phyloP scores from a whole-genome alignment of 169 alveolate genomes.

The Amoebophrya sp. region DNA sequence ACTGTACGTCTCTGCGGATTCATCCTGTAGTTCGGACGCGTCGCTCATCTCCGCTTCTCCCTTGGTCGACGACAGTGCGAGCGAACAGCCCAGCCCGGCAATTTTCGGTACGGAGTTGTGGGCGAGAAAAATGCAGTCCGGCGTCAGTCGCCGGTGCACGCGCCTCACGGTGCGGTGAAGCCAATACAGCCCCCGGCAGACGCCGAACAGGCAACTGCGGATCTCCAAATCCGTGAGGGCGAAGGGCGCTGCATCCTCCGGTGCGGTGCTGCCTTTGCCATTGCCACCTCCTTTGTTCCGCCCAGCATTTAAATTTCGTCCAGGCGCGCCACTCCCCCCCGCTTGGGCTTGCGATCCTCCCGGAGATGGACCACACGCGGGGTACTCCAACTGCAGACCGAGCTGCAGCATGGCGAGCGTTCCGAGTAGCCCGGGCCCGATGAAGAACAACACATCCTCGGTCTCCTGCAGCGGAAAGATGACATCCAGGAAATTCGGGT shows the following conservation, averaged over 20 bases:
- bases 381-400: neutral
- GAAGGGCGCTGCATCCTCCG: neutral
- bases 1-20: too few relatives aligned
- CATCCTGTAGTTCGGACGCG: too few relatives aligned
- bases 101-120: neutral
- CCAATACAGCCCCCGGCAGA: neutral
- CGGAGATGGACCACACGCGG: too few relatives aligned
- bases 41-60: too few relatives aligned
- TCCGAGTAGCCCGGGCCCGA: neutral
- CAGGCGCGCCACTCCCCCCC: too few relatives aligned
- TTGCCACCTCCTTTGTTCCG: too few relatives aligned
- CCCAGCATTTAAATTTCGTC: too few relatives aligned
- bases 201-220: neutral
- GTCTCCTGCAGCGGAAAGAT: neutral
- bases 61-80: neutral
- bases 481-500: neutral
- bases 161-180: neutral
- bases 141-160: neutral
- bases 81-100: neutral
- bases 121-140: neutral
- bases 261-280: too few relatives aligned
- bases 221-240: neutral
- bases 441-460: neutral
- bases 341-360: too few relatives aligned
- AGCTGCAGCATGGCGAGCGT: neutral